Conservation (phyloP, 139 green algal genomes). For the Yamagishiella unicocca region DNA sequence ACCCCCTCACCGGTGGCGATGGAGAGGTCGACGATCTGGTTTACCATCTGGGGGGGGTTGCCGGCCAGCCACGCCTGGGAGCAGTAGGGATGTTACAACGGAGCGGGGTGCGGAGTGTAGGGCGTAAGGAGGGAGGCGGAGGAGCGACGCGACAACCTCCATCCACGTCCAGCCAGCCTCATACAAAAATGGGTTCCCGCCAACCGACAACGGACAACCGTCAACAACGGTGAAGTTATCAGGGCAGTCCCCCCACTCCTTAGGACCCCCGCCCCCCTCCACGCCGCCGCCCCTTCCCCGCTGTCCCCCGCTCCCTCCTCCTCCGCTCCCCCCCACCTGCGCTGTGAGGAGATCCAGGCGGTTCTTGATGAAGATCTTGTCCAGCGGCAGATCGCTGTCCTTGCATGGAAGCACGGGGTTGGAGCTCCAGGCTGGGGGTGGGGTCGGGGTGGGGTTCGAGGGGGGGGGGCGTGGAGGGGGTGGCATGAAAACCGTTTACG, state of each 20-base stretch:
- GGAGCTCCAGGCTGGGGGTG: constrained; percentile 26
- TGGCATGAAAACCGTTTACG: not conserved
- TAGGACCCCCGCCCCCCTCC: too few species aligned
- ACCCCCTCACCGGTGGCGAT: constrained; percentile 44
- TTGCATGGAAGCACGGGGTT: constrained; percentile 20
- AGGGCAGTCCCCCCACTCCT: too few species aligned
- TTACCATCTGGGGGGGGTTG: constrained; percentile 27
- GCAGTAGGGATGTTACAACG: not conserved
- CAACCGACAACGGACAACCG: too few species aligned
- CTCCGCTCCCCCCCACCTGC: constrained; percentile 46
- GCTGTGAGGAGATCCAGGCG: constrained; percentile 71
- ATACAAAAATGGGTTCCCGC: too few species aligned
- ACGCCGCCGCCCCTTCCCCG: not conserved
- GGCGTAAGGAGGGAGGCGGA: too few species aligned
- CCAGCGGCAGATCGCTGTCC: constrained; percentile 62
- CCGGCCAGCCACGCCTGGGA: constrained; percentile 38
- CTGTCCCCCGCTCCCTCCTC: not conserved
- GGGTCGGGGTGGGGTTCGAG: not conserved
- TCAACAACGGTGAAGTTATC: too few species aligned
- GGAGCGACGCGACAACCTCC: too few species aligned
- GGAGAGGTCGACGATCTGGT: constrained; percentile 54
- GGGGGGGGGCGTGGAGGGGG: not conserved
- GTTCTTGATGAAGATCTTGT: constrained; percentile 77
- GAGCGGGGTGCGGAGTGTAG: not conserved
- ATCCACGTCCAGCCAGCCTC: too few species aligned